Evolutionary conservation across 129 eudicot genomes (phyloP).

Genomic region (Deinandra increscens): DNA sequence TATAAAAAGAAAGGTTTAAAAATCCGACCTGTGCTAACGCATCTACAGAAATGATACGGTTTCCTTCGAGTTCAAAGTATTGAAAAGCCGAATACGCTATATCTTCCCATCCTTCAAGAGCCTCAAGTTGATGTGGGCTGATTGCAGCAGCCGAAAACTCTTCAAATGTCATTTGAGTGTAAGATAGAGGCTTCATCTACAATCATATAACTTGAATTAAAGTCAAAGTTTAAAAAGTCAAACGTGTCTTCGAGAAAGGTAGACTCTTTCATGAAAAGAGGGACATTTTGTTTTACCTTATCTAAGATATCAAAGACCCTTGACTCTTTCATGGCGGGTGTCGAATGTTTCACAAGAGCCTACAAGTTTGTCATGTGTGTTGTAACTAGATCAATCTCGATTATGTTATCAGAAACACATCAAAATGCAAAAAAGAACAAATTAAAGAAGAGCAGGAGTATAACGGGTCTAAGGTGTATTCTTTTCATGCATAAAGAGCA

Average conservation of each 20-base stretch:
- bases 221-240: not conserved
- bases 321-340: constrained; percentile 88
- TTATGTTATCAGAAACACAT: constrained; percentile 9
- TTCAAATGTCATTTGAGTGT: constrained; percentile 70
- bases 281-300: constrained; percentile 49
- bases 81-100: constrained; percentile 67
- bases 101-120: constrained; percentile 79
- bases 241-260: not conserved
- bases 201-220: constrained; percentile 6
- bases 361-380: constrained; percentile 26
- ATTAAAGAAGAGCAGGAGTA: not conserved
- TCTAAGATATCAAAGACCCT: constrained; percentile 70
- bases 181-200: constrained; percentile 80
- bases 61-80: constrained; percentile 81
- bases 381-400: not conserved
- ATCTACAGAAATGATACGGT: constrained; percentile 55
- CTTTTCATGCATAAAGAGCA: not conserved
- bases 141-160: constrained; percentile 93
- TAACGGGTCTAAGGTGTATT: not conserved
- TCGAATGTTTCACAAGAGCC: constrained; percentile 79
- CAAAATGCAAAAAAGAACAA: not conserved
- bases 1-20: constrained; percentile 7
- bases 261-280: no score
- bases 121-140: constrained; percentile 86
- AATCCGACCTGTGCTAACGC: constrained; percentile 70